phyloP scores from a whole-genome alignment of 129 eudicot species.

The Escallonia rubra region DNA sequence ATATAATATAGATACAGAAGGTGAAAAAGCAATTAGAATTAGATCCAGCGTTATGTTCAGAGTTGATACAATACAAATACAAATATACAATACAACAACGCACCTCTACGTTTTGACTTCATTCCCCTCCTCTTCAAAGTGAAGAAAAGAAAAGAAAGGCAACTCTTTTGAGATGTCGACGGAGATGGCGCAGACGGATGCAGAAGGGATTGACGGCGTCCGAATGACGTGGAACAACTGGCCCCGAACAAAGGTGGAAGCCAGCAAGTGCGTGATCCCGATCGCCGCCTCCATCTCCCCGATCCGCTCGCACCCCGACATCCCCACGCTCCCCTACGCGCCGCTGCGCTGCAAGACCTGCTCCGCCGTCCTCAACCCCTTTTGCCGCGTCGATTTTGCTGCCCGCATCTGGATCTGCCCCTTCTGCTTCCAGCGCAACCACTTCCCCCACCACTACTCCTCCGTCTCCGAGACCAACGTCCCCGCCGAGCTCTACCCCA shows the following conservation, averaged over 20 bases:
- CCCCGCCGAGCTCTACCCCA: constrained; percentile 81
- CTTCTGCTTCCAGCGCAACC: constrained; percentile 76
- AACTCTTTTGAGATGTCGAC: constrained; percentile 41
- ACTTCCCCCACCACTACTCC: constrained; percentile 65
- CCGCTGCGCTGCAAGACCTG: constrained; percentile 87
- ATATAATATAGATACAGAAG: too few species aligned
- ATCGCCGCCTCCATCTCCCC: constrained; percentile 81
- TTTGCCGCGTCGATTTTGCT: constrained; percentile 65
- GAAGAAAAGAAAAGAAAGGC: neutral
- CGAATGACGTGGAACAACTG: constrained; percentile 86
- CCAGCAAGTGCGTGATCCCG: constrained; percentile 83
- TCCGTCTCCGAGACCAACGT: constrained; percentile 70
- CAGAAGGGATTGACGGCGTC: constrained; percentile 84
- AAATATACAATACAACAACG: too few species aligned
- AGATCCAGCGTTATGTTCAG: too few species aligned
- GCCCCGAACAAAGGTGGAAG: constrained; percentile 82
- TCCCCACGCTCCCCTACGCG: constrained; percentile 61
- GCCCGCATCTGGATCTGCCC: constrained; percentile 94
- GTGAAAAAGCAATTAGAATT: too few species aligned
- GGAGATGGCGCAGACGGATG: constrained; percentile 62
- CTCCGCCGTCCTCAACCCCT: constrained; percentile 55
- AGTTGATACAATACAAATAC: too few species aligned
- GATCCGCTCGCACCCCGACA: constrained; percentile 64
- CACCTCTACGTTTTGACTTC: too few species aligned
- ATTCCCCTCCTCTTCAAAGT: neutral